Base-by-base conservation (phyloP, 495 filamentous ascomycete genomes). In the Penicillium bialowiezense region DNA sequence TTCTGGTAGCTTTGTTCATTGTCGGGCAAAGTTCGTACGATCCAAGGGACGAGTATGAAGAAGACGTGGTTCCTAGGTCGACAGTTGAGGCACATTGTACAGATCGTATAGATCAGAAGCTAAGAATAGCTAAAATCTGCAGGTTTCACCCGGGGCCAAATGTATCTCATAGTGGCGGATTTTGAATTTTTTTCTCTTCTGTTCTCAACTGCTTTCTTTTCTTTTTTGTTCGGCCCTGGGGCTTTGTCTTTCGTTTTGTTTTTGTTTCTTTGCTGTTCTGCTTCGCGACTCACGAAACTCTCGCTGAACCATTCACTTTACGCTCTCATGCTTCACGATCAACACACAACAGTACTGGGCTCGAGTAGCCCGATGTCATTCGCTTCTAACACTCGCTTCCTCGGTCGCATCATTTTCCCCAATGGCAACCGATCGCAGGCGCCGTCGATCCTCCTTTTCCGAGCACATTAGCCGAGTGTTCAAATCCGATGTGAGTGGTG, bases 381-480 rank as follows among this genome's bases (percentile, higher is more conserved):
- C 35, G 44, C 38, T 41, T 45, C 44, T 45, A 28, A 32, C 42
- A 32, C 12, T 32, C 29, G 29, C 10, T 41, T 18, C 19, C 38
- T 48, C 46, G 50, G 43, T 45, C 55, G 48, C 50, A 39, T 32
- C 5, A 32, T 46, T 23, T 36, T 33, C 5, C 18, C 29, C 34
- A 28, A 59, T 66, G 55, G 32, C 50, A 14, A 45, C 43, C 38
- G 55, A 48, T 51, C 54, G 51, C 54, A 60, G 59, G 26, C 45
- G 50, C 48, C 63, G 64, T 15, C 58, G 67, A 63, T 62, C 60
- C 12, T 73, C 68, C 9, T 52, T 73, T 50, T 60, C 70, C 6
- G 57, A 64, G 38, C 66, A 68, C 14, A 52, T 73, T 18, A 66
- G 70, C 31, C 70, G 70, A 12, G 57, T 64, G 12, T 52, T 73